These are phyloP conservation scores for Cercis canadensis DNA, from an alignment of 306 rosid genomes.

Conservation along the genomic window DNA sequence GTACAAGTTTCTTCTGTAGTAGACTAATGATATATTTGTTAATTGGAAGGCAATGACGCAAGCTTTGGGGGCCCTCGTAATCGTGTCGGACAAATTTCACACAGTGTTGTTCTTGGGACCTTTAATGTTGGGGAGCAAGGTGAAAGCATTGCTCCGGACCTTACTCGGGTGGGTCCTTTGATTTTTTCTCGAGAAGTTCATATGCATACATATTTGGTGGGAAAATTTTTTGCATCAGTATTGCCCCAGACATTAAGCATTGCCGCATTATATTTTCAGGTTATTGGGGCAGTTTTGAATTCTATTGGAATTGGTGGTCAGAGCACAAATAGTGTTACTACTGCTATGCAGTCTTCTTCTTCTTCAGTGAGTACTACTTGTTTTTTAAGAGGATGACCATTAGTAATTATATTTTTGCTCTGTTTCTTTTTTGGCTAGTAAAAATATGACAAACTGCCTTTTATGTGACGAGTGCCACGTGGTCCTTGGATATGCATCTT, in stretches of 20 bases:
- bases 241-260: constrained; percentile 13
- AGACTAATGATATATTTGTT: constrained; percentile 25
- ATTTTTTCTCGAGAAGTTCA: constrained; percentile 21
- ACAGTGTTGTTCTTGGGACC: constrained; percentile 96
- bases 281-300: constrained; percentile 91
- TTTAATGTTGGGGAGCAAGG: constrained; percentile 93
- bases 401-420: not conserved
- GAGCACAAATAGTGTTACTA: constrained; percentile 49
- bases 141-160: constrained; percentile 84
- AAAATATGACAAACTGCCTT: not conserved
- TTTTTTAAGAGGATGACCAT: constrained; percentile 27
- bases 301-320: constrained; percentile 85
- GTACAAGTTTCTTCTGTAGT: constrained; percentile 6
- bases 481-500: not conserved
- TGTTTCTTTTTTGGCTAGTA: not conserved
- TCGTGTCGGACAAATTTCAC: constrained; percentile 90
- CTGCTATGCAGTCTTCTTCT: constrained; percentile 56
- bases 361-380: constrained; percentile 54
- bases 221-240: constrained; percentile 7
- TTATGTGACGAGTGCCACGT: not conserved
- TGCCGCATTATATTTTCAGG: constrained; percentile 54
- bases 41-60: constrained; percentile 66
- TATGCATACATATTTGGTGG: not conserved
- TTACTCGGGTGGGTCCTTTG: constrained; percentile 67
- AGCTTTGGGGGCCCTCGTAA: constrained; percentile 64